Evolutionary conservation across 2,329 filamentous ascomycete genomes (phyloP).

Genomic region (Penicillium palitans): DNA sequence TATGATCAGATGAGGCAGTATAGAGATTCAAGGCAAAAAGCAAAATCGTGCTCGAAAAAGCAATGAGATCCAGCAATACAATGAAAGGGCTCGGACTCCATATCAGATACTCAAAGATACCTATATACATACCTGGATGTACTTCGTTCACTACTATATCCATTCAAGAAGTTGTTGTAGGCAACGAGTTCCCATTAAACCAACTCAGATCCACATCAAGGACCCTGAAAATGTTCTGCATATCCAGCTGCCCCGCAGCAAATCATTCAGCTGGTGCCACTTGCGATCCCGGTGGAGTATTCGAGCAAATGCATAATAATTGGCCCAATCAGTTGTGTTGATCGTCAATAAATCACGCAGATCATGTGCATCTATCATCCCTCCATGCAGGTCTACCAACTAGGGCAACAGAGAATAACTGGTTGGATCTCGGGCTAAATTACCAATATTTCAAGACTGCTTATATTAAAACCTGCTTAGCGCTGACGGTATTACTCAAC

Average conservation of each 20-base stretch:
- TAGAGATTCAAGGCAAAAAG: neutral
- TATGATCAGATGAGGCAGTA: too few species aligned
- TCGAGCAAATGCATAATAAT: neutral
- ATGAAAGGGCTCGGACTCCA: neutral
- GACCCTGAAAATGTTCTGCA: neutral
- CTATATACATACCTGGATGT: neutral
- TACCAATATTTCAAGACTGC: neutral
- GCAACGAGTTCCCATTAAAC: neutral
- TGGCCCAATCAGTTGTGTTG: neutral
- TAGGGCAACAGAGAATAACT: neutral
- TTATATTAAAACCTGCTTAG: too few species aligned
- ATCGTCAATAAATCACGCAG: constrained; percentile 1
- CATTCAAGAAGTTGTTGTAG: neutral
- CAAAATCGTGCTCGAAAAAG: neutral
- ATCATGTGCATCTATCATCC: neutral
- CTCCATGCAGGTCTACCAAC: neutral
- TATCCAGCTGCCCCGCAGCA: neutral
- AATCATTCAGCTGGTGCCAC: constrained; percentile 1
- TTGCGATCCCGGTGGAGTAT: neutral
- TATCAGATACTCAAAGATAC: neutral
- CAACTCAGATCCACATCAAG: neutral
- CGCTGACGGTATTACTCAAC: neutral
- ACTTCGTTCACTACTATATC: too few species aligned
- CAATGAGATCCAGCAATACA: neutral
- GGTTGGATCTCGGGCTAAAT: neutral